phyloP scores from a whole-genome alignment of 2,329 filamentous ascomycete species.

The Aspergillus floridensis region DNA sequence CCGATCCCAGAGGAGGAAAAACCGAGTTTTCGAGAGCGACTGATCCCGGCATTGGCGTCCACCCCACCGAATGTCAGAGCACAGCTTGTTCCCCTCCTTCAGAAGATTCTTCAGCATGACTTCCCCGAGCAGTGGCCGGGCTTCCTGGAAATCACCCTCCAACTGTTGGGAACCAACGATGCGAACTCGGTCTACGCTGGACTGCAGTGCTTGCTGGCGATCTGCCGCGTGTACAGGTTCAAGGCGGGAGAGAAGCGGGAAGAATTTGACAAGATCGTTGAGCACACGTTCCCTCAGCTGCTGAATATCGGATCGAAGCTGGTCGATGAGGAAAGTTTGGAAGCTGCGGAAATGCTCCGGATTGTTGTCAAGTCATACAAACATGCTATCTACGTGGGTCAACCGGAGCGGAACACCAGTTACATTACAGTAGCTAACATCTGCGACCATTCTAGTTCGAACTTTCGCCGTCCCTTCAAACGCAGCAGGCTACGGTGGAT shows the following conservation, averaged over 20 bases:
- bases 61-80: constrained; percentile 79
- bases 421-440: constrained; percentile 25
- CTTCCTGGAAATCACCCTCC: constrained; percentile 89
- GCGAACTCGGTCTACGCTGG: constrained; percentile 86
- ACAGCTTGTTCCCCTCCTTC: constrained; percentile 89
- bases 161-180: constrained; percentile 83
- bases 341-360: constrained; percentile 95
- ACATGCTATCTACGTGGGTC: constrained; percentile 88
- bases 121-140: constrained; percentile 92
- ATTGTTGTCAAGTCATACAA: constrained; percentile 96
- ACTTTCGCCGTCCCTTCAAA: constrained; percentile 71
- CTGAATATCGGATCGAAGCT: constrained; percentile 83
- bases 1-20: constrained; percentile 88
- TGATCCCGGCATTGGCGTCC: constrained; percentile 83
- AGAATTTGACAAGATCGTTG: constrained; percentile 93
- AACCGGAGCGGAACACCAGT: not conserved
- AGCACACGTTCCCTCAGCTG: constrained; percentile 83
- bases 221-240: constrained; percentile 94
- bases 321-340: constrained; percentile 84
- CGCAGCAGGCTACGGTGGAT: constrained; percentile 79
- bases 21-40: constrained; percentile 75
- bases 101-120: constrained; percentile 94
- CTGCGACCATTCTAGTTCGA: constrained; percentile 64
- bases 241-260: constrained; percentile 77
- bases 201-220: constrained; percentile 87